phyloP scores from a whole-genome alignment of 805 yeast genomes.

The Jamesozyma rosinii region DNA sequence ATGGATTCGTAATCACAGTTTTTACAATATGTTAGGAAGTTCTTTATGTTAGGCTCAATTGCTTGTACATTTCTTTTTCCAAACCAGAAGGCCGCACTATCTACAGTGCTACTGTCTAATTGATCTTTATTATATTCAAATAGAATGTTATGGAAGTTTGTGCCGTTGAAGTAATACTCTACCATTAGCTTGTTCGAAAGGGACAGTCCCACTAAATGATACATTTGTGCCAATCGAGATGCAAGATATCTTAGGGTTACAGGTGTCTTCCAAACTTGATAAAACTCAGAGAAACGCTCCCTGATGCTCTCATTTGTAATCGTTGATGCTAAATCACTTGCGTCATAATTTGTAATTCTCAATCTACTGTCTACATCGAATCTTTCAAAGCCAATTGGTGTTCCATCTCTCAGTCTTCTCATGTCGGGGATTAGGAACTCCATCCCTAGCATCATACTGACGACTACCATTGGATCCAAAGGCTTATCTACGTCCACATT shows the following conservation, averaged over 20 bases:
- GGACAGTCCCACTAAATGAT: constrained; percentile 21
- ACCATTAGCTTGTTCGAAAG: constrained; percentile 35
- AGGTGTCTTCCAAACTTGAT: constrained; percentile 42
- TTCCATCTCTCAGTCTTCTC: constrained; percentile 38
- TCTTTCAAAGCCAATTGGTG: constrained; percentile 33
- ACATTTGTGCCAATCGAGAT: constrained; percentile 42
- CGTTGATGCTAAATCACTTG: background rate
- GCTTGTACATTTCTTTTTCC: constrained; percentile 45
- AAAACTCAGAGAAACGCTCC: constrained; percentile 25
- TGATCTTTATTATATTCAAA: constrained; percentile 33
- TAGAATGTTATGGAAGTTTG: constrained; percentile 34
- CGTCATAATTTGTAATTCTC: constrained; percentile 1
- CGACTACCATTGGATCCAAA: constrained; percentile 34
- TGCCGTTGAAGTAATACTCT: constrained; percentile 43
- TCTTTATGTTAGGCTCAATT: constrained; percentile 29
- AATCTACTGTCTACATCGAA: constrained; percentile 28
- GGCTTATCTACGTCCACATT: constrained; percentile 42
- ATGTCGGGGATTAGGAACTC: constrained; percentile 38
- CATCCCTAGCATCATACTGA: constrained; percentile 34
- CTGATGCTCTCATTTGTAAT: background rate
- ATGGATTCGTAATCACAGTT: constrained; percentile 43
- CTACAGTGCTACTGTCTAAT: constrained; percentile 26
- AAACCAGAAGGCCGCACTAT: constrained; percentile 46
- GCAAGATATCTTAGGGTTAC: constrained; percentile 51
- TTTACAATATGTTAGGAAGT: constrained; percentile 38